These are phyloP conservation scores for Phytophthora capsici DNA, from an alignment of 352 stramenopile genomes.

Conservation along the genomic window DNA sequence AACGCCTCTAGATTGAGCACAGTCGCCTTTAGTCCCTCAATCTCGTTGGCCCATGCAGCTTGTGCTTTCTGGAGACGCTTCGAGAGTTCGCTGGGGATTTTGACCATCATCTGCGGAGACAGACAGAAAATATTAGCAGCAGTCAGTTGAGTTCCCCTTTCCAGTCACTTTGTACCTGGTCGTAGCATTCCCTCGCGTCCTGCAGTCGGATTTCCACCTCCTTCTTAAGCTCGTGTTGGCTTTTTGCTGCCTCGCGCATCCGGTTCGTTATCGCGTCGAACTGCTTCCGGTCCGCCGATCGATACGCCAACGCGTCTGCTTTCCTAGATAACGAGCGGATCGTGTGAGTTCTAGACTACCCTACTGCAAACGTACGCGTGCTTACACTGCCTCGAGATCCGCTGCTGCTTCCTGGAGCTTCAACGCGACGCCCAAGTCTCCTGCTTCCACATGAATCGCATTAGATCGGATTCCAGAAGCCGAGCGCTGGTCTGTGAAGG, in stretches of 20 bases:
- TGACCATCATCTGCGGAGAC: slow-evolving; percentile 48
- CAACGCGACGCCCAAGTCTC: slow-evolving; percentile 34
- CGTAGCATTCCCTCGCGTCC: slow-evolving; percentile 42
- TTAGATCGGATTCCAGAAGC: background rate
- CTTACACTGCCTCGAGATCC: slow-evolving; percentile 52
- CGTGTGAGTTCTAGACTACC: background rate
- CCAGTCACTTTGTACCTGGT: slow-evolving; percentile 33
- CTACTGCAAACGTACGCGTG: background rate
- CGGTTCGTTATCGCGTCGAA: slow-evolving; percentile 70
- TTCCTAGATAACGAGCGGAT: slow-evolving; percentile 35
- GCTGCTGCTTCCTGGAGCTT: slow-evolving; percentile 49
- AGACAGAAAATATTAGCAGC: background rate
- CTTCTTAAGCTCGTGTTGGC: slow-evolving; percentile 44
- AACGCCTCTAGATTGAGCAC: slow-evolving; percentile 43
- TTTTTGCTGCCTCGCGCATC: slow-evolving; percentile 57
- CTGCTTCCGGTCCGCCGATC: slow-evolving; percentile 58
- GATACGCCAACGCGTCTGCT: slow-evolving; percentile 43
- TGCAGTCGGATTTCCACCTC: slow-evolving; percentile 56
- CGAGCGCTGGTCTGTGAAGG: slow-evolving; percentile 16
- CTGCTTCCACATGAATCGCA: slow-evolving; percentile 20
- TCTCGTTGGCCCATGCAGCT: slow-evolving; percentile 44
- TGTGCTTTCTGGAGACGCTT: slow-evolving; percentile 57
- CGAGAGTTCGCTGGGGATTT: slow-evolving; percentile 59
- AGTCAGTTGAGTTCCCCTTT: background rate
- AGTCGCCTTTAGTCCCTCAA: slow-evolving; percentile 40